Percentiles rank a stretch among this genome's conserved stretches.
phyloP scores from a whole-genome alignment of 805 yeast species.

The Diddensiella santjacobensis region DNA sequence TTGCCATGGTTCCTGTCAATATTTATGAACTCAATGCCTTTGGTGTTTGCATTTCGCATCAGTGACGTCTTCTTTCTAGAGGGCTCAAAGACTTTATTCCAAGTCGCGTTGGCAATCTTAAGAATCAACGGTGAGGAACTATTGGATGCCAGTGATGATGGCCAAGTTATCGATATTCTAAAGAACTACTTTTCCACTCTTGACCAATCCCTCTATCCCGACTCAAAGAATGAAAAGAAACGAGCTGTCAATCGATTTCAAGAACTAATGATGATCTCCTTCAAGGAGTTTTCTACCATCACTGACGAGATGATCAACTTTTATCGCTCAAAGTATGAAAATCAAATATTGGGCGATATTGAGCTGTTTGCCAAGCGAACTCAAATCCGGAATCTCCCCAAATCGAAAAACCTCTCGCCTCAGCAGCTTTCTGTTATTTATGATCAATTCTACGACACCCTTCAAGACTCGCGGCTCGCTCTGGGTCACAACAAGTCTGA shows the following conservation, averaged over 20 bases:
- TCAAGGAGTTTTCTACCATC: slow-evolving; percentile 80
- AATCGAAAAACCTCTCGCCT: slow-evolving; percentile 54
- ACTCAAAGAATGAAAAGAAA: slow-evolving; percentile 57
- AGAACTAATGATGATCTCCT: slow-evolving; percentile 84
- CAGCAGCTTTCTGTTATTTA: slow-evolving; percentile 68
- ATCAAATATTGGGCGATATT: slow-evolving; percentile 77
- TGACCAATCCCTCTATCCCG: slow-evolving; percentile 76
- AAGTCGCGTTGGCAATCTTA: slow-evolving; percentile 87
- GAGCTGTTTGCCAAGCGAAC: slow-evolving; percentile 90
- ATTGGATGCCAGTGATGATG: slow-evolving; percentile 81
- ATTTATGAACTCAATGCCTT: slow-evolving; percentile 89
- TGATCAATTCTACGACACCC: slow-evolving; percentile 76
- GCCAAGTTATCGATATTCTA: slow-evolving; percentile 79
- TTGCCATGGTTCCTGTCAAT: slow-evolving; percentile 94
- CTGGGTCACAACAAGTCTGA: slow-evolving; percentile 47
- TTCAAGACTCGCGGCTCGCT: slow-evolving; percentile 56
- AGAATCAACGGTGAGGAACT: slow-evolving; percentile 84
- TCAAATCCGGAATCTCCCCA: slow-evolving; percentile 81
- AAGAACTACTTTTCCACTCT: slow-evolving; percentile 76
- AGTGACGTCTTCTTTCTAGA: slow-evolving; percentile 85
- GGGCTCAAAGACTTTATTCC: slow-evolving; percentile 86
- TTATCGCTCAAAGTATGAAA: slow-evolving; percentile 66
- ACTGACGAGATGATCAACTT: slow-evolving; percentile 69
- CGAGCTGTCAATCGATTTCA: slow-evolving; percentile 79
- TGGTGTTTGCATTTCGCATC: slow-evolving; percentile 87